Percentiles rank a stretch among this genome's conserved stretches.
These are phyloP conservation scores for Cercospora brassicicola DNA, from an alignment of 2,329 filamentous ascomycete genomes.

Conservation along the genomic window DNA sequence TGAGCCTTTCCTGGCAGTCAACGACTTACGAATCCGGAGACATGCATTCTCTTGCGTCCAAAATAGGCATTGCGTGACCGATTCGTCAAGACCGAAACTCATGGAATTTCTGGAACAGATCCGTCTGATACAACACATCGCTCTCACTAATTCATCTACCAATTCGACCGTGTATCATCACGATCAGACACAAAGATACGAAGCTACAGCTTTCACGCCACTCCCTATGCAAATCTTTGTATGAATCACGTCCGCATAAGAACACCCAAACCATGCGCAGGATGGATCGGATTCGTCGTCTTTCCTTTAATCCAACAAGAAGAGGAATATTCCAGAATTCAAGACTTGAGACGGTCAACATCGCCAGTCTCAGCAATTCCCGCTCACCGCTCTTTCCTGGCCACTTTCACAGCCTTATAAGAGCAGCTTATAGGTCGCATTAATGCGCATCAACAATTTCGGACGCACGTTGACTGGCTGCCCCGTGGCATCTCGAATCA, in stretches of 20 bases:
- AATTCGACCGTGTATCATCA: not conserved
- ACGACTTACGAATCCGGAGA: not conserved
- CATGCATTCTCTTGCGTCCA: not conserved
- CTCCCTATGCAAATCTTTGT: not conserved
- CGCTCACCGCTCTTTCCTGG: not conserved
- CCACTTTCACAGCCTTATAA: not conserved
- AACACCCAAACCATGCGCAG: not conserved
- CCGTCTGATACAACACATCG: not conserved
- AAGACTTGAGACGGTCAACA: not conserved
- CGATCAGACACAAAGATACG: not conserved
- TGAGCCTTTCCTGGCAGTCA: not conserved
- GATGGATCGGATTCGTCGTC: not conserved
- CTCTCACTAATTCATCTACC: not conserved
- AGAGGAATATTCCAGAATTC: no score
- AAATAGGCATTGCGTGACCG: not conserved
- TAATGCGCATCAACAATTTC: not conserved
- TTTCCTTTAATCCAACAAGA: not conserved
- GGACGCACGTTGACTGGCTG: not conserved
- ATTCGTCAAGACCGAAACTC: not conserved
- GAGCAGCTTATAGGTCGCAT: not conserved
- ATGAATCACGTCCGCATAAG: not conserved
- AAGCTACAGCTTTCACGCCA: not conserved
- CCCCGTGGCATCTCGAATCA: not conserved
- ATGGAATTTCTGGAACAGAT: not conserved
- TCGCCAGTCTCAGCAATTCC: not conserved